These are phyloP conservation scores for Austroboletus novae-zelandiae DNA, from an alignment of 1,284 basidiomycete species.

Conservation along the genomic window DNA sequence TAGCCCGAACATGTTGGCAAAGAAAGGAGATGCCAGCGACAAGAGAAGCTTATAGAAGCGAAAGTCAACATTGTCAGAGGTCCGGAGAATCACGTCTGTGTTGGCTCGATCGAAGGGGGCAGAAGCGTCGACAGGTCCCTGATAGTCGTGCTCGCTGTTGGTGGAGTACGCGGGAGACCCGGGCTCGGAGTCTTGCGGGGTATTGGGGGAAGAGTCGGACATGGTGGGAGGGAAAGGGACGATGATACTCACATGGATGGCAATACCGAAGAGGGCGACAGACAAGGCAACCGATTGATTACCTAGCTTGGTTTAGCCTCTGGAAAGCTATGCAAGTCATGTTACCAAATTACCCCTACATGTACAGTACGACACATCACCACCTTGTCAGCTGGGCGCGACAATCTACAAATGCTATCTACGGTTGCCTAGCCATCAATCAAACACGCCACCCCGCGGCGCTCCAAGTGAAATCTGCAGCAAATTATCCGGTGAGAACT, in stretches of 20 bases:
- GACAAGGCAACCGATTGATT: slow-evolving; percentile 11
- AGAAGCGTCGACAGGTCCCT: slow-evolving; percentile 25
- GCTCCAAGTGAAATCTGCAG: slow-evolving; percentile 18
- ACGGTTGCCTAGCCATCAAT: too few species aligned
- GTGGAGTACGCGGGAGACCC: neutral
- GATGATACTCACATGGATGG: slow-evolving; percentile 11
- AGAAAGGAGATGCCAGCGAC: slow-evolving; percentile 39
- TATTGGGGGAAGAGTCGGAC: slow-evolving; percentile 8
- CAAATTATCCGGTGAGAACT: neutral
- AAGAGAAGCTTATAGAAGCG: slow-evolving; percentile 39
- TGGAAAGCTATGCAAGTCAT: too few species aligned
- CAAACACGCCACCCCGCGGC: too few species aligned
- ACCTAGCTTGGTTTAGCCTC: too few species aligned
- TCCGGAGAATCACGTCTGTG: slow-evolving; percentile 40
- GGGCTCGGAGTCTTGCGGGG: slow-evolving; percentile 2
- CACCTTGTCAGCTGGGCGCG: too few species aligned
- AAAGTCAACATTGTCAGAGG: slow-evolving; percentile 40
- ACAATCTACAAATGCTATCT: too few species aligned
- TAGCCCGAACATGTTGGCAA: slow-evolving; percentile 41
- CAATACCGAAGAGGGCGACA: slow-evolving; percentile 9
- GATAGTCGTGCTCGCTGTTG: neutral
- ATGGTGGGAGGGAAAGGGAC: slow-evolving; percentile 10
- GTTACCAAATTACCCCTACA: neutral
- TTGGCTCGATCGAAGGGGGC: slow-evolving; percentile 31
- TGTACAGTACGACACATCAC: neutral